phyloP scores from a whole-genome alignment of 805 yeast species.

The Monosporozyma aerobia region DNA sequence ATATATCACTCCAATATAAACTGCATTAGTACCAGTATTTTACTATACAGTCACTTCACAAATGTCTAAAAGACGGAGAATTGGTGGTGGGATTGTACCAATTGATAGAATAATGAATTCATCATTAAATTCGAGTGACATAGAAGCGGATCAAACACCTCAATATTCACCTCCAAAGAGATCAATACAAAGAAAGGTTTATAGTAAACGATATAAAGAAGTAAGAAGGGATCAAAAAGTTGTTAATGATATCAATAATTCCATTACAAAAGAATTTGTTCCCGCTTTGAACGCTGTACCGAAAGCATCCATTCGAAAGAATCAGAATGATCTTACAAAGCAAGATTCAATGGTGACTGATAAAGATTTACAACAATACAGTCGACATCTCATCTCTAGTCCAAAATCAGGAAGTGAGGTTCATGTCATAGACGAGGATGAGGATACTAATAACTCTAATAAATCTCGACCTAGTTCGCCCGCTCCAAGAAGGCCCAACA shows the following conservation, averaged over 20 bases:
- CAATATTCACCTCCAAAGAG: background rate
- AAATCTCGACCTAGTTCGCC: background rate
- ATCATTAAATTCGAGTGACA: background rate
- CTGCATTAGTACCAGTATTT: background rate
- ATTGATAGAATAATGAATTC: background rate
- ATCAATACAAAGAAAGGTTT: background rate
- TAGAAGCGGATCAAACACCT: background rate
- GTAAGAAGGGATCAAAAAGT: constrained; percentile 14
- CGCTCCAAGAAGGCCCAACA: background rate
- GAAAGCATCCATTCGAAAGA: background rate
- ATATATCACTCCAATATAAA: background rate
- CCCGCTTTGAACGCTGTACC: constrained; percentile 4
- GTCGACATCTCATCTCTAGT: background rate
- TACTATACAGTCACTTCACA: background rate
- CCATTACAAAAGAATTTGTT: constrained; percentile 10
- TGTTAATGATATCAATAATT: constrained; percentile 11
- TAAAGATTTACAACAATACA: background rate
- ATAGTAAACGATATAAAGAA: constrained; percentile 10
- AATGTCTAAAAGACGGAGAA: background rate
- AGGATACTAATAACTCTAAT: constrained; percentile 2
- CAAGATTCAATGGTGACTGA: background rate
- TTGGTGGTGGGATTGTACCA: background rate
- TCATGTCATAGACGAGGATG: background rate
- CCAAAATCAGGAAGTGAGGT: background rate
- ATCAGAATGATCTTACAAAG: background rate